Evolutionary conservation across 1,284 basidiomycete species (phyloP).

Genomic region (Tilletia indica): DNA sequence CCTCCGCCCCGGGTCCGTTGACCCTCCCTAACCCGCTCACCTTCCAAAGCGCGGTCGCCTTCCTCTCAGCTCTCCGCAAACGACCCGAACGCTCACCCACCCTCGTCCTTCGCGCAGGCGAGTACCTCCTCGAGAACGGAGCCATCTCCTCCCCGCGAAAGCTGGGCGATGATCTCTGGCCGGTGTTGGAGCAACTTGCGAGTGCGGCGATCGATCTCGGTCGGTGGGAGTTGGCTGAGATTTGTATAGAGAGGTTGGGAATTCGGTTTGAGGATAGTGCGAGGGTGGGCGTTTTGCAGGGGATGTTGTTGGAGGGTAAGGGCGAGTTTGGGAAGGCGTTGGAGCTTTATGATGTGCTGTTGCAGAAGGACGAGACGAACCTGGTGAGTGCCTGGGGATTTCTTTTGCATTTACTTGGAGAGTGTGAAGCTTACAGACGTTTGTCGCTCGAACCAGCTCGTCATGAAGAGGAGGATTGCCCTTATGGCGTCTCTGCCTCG

Average conservation of each 20-base stretch:
- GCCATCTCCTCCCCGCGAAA: slow-evolving; percentile 58
- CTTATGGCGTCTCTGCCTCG: slow-evolving; percentile 57
- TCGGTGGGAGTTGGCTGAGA: slow-evolving; percentile 75
- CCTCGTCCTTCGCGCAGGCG: slow-evolving; percentile 68
- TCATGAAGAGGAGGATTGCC: slow-evolving; percentile 80
- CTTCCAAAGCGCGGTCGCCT: neutral
- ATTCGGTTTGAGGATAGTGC: slow-evolving; percentile 77
- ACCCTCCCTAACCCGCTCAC: neutral
- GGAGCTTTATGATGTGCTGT: slow-evolving; percentile 68
- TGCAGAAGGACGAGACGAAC: slow-evolving; percentile 72
- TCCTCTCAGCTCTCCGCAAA: slow-evolving; percentile 21
- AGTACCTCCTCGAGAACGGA: slow-evolving; percentile 61
- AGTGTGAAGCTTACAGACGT: neutral
- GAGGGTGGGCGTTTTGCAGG: slow-evolving; percentile 77
- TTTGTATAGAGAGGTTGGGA: slow-evolving; percentile 70
- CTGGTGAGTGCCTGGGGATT: slow-evolving; percentile 63
- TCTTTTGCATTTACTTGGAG: neutral
- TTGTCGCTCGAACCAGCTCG: slow-evolving; percentile 60
- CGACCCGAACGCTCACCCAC: slow-evolving; percentile 64
- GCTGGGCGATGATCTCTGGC: slow-evolving; percentile 63
- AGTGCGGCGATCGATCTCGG: slow-evolving; percentile 83
- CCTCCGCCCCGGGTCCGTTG: neutral
- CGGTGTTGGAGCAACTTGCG: slow-evolving; percentile 81
- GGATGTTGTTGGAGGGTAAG: slow-evolving; percentile 77
- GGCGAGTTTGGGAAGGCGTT: slow-evolving; percentile 62